These are phyloP conservation scores for Pistacia integerrima DNA, from an alignment of 345 rosid species.

Conservation along the genomic window DNA sequence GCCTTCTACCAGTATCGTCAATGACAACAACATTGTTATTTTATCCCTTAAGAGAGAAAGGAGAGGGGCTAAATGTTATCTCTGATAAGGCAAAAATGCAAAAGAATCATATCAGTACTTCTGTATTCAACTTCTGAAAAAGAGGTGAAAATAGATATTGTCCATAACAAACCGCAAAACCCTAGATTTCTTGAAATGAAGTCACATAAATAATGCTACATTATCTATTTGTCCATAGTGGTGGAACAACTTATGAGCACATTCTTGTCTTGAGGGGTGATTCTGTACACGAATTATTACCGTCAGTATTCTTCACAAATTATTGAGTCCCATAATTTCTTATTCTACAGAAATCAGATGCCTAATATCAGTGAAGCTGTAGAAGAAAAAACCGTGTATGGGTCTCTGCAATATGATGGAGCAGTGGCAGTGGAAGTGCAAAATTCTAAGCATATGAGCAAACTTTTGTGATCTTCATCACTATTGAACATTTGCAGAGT, in stretches of 20 bases:
- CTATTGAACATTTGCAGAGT: not conserved
- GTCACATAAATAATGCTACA: not conserved
- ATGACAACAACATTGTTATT: too few species aligned
- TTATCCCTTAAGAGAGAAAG: too few species aligned
- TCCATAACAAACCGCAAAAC: not conserved
- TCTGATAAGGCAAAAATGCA: not conserved
- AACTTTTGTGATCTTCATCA: not conserved
- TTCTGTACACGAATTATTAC: constrained; percentile 33
- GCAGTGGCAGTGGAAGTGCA: not conserved
- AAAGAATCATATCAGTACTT: not conserved
- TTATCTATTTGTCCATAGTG: not conserved
- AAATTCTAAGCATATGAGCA: not conserved
- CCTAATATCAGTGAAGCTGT: not conserved
- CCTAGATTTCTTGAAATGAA: not conserved
- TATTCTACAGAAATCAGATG: constrained; percentile 23
- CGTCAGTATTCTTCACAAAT: constrained; percentile 5
- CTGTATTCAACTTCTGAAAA: not conserved
- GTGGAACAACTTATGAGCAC: not conserved
- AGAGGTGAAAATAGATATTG: not conserved
- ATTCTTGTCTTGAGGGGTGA: not conserved
- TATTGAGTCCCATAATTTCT: constrained; percentile 3
- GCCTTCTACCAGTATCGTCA: too few species aligned
- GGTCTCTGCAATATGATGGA: constrained; percentile 4
- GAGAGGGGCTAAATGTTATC: too few species aligned
- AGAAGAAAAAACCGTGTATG: not conserved